Base-by-base conservation (phyloP, 2,329 filamentous ascomycete species). In the Lachnellula occidentalis region DNA sequence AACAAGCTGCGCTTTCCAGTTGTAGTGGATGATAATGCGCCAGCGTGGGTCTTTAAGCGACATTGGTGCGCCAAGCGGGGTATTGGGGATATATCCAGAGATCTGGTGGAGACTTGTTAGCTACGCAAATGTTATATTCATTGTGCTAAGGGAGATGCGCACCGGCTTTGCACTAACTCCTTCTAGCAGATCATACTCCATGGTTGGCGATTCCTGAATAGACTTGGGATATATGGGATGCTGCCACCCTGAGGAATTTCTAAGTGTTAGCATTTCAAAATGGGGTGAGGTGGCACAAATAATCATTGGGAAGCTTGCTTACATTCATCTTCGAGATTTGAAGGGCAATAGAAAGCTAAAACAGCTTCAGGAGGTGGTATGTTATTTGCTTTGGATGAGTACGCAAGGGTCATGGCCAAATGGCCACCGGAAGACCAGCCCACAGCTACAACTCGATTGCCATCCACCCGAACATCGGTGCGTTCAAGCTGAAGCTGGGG, bases 351-450 rank as follows among this genome's bases (percentile, higher is more conserved):
- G 50, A 80, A 77, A 0, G 67, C 68, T 0, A 80, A 61, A 2
- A 76, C 70, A 1, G 73, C 76, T 0, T 69, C 56, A 0, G 77
- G 77, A 0, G 75, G 66, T 4, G 12, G 22, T 0, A 78, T 36
- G 0, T 67, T 70, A 1, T 45, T 19, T 12, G 54, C 14, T 0
- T 43, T 31, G 0, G 69, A 55, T 0, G 73, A 78, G 65, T 66
- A 79, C 0, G 55, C 73, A 0, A 75, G 58, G 0, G 72, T 66
- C 68, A 79, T 69, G 1, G 77, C 77, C 0, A 81, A 65, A 3
- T 69, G 64, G 0, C 75, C 78, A 0, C 77, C 78, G 0, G 72
- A 69, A 0, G 77, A 80, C 76, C 76, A 80, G 0, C 78, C 77
- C 0, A 79, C 62, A 1, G 62, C 70, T 0, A 74, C 72, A 0